These are phyloP conservation scores for Erodium maritimum DNA, from an alignment of 345 rosid genomes.

Conservation along the genomic window DNA sequence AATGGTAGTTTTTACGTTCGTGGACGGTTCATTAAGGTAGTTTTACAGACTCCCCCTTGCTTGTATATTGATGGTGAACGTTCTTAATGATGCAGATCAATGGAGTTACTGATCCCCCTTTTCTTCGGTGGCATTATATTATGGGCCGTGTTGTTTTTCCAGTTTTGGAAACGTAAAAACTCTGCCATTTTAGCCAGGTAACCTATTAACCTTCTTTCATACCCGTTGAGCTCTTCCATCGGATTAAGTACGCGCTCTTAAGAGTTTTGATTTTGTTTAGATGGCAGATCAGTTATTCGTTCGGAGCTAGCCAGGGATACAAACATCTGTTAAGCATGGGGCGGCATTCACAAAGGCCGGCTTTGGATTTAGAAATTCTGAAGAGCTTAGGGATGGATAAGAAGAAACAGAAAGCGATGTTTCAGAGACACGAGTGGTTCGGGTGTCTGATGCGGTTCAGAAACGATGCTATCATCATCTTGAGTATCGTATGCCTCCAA, in stretches of 20 bases:
- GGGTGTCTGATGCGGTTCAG: conserved; percentile 64
- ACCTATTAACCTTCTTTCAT: background rate
- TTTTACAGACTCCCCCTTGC: background rate
- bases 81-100: conserved; percentile 31
- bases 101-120: conserved; percentile 55
- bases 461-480: conserved; percentile 55
- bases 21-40: background rate
- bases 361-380: conserved; percentile 25
- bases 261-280: conserved; percentile 18
- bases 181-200: conserved; percentile 70
- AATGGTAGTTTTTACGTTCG: no score
- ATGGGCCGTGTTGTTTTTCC: conserved; percentile 87
- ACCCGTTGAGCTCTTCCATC: background rate
- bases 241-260: background rate
- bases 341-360: conserved; percentile 42
- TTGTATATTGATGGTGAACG: background rate
- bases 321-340: conserved; percentile 40
- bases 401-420: conserved; percentile 51
- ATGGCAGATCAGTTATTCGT: conserved; percentile 70
- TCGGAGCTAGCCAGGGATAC: conserved; percentile 46
- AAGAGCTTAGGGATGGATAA: conserved; percentile 25
- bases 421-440: conserved; percentile 82
- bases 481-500: conserved; percentile 81
- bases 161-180: conserved; percentile 95
- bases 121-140: conserved; percentile 58